Evolutionary conservation across 2,329 filamentous ascomycete genomes (phyloP), one percentile per base, ranked within the genome.

Genomic region (Colletotrichum spaethianum): DNA sequence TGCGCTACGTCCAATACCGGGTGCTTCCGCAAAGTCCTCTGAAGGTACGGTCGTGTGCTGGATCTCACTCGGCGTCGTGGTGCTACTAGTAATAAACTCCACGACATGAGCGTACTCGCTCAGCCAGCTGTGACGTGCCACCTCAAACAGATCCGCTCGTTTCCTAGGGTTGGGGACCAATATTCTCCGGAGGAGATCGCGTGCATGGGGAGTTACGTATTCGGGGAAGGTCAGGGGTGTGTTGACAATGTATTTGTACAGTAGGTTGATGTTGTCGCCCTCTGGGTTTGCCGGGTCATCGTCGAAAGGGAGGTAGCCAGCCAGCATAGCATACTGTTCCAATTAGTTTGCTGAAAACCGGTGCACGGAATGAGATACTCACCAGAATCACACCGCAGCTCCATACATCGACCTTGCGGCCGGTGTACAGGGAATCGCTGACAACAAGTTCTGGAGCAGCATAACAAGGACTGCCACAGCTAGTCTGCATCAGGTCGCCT

Each of bases 181-280:
- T 72, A 99, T 99, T 64, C 96, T 92, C 73, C 96, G 92, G 57
- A 99, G 86, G 0, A 99, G 89, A 82, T 99, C 96, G 78, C 96
- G 90, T 28, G 96, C 96, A 82, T 99, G 96, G 9, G 96, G 96
- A 9, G 96, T 98, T 76, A 99, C 96, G 80, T 98, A 98, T 91
- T 99, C 96, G 73, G 96, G 96, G 81, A 99, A 99, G 4, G 96
- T 98, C 52, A 99, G 89, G 44, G 96, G 95, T 1, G 96, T 99
- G 67, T 94, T 97, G 72, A 98, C 96, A 77, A 99, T 99, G 84
- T 99, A 99, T 85, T 98, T 98, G 89, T 99, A 99, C 36, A 99
- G 87, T 14, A 99, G 89, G 81, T 99, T 99, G 85, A 99, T 99
- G 81, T 99, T 99, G 82, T 99, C 96, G 76, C 96, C 96, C 83